phyloP scores from a whole-genome alignment of 306 rosid species.

The cucumber (Cucumis sativus) region Cucumber_9930_V3 NC_026660.2:31115501-31116000 shows the following conservation, averaged over 20 bases:
- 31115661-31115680: slow-evolving; percentile 36
- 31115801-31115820: no score
- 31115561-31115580: slow-evolving; percentile 72
- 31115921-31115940: no score
- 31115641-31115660: slow-evolving; percentile 55
- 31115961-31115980: no score
- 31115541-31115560: slow-evolving; percentile 19
- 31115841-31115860: no score
- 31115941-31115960: no score
- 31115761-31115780: background rate
- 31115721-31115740: background rate
- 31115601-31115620: slow-evolving; percentile 47
- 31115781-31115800: no score
- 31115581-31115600: slow-evolving; percentile 64
- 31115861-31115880: no score
- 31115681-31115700: background rate
- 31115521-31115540: slow-evolving; percentile 12
- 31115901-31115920: no score
- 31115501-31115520: slow-evolving; percentile 23
- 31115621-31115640: slow-evolving; percentile 60
- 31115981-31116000: no score
- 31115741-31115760: background rate
- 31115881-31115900: no score
- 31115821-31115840: no score
- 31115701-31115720: background rate